Evolutionary conservation across 1,284 basidiomycete genomes (phyloP).

Genomic region (Xerocomus minutiporus): DNA sequence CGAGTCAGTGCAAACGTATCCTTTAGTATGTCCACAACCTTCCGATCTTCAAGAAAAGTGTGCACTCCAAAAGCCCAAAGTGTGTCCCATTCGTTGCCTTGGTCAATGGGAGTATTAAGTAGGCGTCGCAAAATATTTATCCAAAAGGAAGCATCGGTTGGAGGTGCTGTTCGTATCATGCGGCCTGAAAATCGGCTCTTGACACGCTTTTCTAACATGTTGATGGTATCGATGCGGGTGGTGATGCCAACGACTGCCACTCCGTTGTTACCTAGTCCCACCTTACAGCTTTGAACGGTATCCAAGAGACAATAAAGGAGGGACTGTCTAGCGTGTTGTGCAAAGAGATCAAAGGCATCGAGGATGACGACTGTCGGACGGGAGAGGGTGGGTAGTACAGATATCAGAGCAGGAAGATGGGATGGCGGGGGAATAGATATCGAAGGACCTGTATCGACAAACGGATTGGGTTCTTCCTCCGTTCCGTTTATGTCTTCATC

Average conservation of each 20-base stretch:
- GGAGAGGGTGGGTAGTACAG: slow-evolving; percentile 68
- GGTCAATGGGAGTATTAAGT: slow-evolving; percentile 36
- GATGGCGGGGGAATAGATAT: slow-evolving; percentile 60
- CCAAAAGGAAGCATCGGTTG: slow-evolving; percentile 52
- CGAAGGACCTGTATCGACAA: slow-evolving; percentile 33
- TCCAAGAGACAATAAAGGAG: slow-evolving; percentile 87
- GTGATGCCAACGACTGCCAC: slow-evolving; percentile 83
- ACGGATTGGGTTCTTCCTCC: slow-evolving; percentile 38
- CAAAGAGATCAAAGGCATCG: slow-evolving; percentile 90
- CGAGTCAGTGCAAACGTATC: slow-evolving; percentile 65
- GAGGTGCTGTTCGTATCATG: slow-evolving; percentile 71
- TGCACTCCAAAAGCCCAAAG: slow-evolving; percentile 62
- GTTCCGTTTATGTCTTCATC: slow-evolving; percentile 32
- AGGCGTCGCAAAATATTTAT: slow-evolving; percentile 41
- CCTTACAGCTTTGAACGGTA: slow-evolving; percentile 67
- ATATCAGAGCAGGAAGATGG: slow-evolving; percentile 77
- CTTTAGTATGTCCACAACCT: slow-evolving; percentile 41
- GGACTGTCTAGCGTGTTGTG: slow-evolving; percentile 82
- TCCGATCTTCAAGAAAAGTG: slow-evolving; percentile 47
- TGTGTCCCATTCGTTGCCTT: slow-evolving; percentile 43
- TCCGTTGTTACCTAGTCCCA: slow-evolving; percentile 54
- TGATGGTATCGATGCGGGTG: slow-evolving; percentile 81
- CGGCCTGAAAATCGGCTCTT: slow-evolving; percentile 94
- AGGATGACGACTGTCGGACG: slow-evolving; percentile 80
- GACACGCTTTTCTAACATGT: slow-evolving; percentile 88